Percentiles rank a stretch among this genome's conserved stretches.
phyloP scores from a whole-genome alignment of 805 yeast species.

The Yamadazyma olivae region DNA sequence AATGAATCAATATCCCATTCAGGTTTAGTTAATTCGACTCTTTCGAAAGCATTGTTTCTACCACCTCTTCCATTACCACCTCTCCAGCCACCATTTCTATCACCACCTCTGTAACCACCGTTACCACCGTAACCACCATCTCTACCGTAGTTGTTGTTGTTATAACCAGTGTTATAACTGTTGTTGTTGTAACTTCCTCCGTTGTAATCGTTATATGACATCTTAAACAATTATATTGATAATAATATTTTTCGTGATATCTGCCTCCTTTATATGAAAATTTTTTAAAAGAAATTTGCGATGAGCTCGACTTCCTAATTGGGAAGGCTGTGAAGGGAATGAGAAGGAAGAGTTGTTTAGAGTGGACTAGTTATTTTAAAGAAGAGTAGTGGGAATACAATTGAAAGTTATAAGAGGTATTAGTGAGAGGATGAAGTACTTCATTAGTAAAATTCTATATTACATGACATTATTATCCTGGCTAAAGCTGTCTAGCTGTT shows the following conservation, averaged over 20 bases:
- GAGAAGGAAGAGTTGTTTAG: too few species aligned
- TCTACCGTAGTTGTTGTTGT: constrained; percentile 13
- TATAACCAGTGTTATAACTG: constrained; percentile 7
- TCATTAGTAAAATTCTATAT: constrained; percentile 1
- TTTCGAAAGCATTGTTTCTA: constrained; percentile 37
- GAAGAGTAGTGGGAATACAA: too few species aligned
- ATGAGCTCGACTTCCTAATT: constrained; percentile 6
- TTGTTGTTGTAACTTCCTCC: constrained; percentile 15
- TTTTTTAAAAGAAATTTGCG: constrained; percentile 4
- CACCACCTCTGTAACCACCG: constrained; percentile 27
- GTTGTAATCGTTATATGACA: constrained; percentile 4
- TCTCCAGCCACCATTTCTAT: constrained; percentile 27
- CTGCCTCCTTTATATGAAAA: neutral
- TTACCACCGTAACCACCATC: constrained; percentile 21
- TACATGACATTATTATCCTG: constrained; percentile 7
- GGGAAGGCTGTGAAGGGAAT: constrained; percentile 1
- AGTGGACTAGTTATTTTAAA: too few species aligned
- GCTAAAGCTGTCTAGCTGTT: neutral
- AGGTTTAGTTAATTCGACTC: constrained; percentile 60
- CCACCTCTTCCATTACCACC: constrained; percentile 41
- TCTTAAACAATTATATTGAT: too few species aligned
- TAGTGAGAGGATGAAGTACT: too few species aligned
- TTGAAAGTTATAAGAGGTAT: too few species aligned
- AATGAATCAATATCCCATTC: constrained; percentile 75
- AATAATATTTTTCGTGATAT: neutral